These are phyloP conservation scores for Huntiella omanensis DNA, from an alignment of 2,329 filamentous ascomycete genomes.

Conservation along the genomic window DNA sequence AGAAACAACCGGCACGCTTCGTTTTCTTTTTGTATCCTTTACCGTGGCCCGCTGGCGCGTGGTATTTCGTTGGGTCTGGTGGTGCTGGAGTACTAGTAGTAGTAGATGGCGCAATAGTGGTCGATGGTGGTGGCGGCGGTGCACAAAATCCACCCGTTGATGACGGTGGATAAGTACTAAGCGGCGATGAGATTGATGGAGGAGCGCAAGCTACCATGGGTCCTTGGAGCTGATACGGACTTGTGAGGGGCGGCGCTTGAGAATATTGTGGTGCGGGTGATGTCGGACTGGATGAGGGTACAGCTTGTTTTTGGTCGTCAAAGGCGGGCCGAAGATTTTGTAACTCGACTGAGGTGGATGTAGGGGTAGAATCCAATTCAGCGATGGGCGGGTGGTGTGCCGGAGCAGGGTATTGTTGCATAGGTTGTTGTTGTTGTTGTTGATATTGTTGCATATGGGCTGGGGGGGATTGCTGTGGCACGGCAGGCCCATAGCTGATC, in stretches of 20 bases:
- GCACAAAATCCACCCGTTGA: too few species aligned
- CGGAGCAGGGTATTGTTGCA: constrained; percentile 12
- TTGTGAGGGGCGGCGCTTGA: not conserved
- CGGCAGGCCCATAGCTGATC: not conserved
- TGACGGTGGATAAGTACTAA: not conserved
- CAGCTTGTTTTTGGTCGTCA: not conserved
- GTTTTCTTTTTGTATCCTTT: not conserved
- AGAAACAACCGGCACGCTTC: not conserved
- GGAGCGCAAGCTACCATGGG: constrained; percentile 15
- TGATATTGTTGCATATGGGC: constrained; percentile 2
- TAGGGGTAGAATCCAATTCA: too few species aligned
- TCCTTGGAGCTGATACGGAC: constrained; percentile 12
- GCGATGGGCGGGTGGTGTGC: constrained; percentile 17
- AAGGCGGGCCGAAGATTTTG: not conserved
- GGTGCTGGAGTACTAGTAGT: not conserved
- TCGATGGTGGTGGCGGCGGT: too few species aligned
- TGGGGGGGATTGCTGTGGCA: not conserved
- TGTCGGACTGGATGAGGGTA: constrained; percentile 16
- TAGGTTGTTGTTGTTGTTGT: constrained; percentile 1
- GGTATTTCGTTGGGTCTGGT: not conserved
- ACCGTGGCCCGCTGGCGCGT: not conserved
- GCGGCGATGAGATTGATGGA: not conserved
- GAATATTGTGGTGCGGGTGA: constrained; percentile 16
- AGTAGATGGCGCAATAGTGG: too few species aligned
- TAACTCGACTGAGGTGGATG: too few species aligned